Evolutionary conservation across 139 green algal genomes (phyloP), one percentile per base, ranked within the genome.

Genomic region (Coelastrella sp.): DNA sequence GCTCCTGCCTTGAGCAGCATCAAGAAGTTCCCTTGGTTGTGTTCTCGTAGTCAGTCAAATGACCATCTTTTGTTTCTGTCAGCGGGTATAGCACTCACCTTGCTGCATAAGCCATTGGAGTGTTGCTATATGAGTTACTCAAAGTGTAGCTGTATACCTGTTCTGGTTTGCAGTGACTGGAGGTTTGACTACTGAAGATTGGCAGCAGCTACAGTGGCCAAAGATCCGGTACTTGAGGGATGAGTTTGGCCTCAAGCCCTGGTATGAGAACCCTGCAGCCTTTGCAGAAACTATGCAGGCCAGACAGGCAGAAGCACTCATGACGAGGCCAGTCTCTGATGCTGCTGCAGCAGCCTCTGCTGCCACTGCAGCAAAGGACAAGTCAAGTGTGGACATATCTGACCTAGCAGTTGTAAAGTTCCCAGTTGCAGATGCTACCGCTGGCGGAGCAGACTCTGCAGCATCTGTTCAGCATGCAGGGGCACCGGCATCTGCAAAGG

Each of bases 231-330:
- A 45, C 53, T 32, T 87, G 35, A 43, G 17, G 2, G 5, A 60
- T 4, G 2, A 76, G 27, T 67, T 77, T 21, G 71, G 82, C 9
- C 71, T 87, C 27, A 23, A 66, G 1, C 82, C 82, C 17, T 87
- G 82, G 82, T 87, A 67, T 34, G 53, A 41, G 2, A 73, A 80
- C 66, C 66, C 80, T 8, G 23, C 13, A 11, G 50, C 67, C 1
- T 86, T 72, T 11, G 23, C 72, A 2, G 19, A n/a, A 5, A 51
- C 8, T 34, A 19, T 21, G 25, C 48, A 37, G 38, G 45, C 79
- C 23, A 21, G 60, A 13, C 45, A 85, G 45, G 37, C 41, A 35
- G 79, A 85, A 32, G 79, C 79, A 15, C 15, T 84, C 23, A 37
- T 25, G 15, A 60, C 78, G 5, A 23, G 40, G 0, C 21, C 35